Conservation (phyloP, 441 rosid genomes). For the Corymbia calophylla region DNA sequence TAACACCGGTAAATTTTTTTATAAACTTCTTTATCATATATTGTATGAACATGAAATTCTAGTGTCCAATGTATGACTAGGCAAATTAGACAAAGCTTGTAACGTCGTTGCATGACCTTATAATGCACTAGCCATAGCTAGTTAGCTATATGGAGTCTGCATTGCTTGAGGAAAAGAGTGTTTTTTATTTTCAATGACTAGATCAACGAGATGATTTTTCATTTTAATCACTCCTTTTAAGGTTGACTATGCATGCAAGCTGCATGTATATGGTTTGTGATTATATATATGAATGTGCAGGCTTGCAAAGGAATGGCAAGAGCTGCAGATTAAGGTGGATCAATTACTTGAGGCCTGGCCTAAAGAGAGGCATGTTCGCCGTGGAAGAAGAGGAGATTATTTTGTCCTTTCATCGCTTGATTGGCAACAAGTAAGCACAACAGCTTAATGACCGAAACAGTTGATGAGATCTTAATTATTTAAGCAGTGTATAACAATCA, state of each 20-base stretch:
- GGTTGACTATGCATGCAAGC: background rate
- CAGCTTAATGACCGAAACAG: background rate
- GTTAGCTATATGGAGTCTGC: background rate
- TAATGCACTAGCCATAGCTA: background rate
- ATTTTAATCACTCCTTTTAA: background rate
- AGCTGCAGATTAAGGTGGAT: constrained; percentile 92
- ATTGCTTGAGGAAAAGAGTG: background rate
- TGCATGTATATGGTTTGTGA: background rate
- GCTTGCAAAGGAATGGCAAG: constrained; percentile 84
- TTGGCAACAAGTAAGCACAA: constrained; percentile 79
- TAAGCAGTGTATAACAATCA: background rate
- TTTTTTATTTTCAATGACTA: background rate
- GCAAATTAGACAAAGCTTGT: background rate
- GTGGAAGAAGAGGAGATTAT: constrained; percentile 59
- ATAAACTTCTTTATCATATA: constrained; percentile 13
- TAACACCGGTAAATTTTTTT: constrained; percentile 5
- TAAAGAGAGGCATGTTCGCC: constrained; percentile 54
- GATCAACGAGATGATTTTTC: background rate
- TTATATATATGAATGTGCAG: constrained; percentile 16
- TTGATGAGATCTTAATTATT: background rate
- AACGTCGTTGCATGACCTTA: background rate
- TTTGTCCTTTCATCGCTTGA: constrained; percentile 49
- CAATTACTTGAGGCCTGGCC: constrained; percentile 80
- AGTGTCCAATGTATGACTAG: background rate
- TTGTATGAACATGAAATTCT: background rate